These are phyloP conservation scores for Delonix regia DNA, from an alignment of 306 rosid species.

Conservation along the genomic window DNA sequence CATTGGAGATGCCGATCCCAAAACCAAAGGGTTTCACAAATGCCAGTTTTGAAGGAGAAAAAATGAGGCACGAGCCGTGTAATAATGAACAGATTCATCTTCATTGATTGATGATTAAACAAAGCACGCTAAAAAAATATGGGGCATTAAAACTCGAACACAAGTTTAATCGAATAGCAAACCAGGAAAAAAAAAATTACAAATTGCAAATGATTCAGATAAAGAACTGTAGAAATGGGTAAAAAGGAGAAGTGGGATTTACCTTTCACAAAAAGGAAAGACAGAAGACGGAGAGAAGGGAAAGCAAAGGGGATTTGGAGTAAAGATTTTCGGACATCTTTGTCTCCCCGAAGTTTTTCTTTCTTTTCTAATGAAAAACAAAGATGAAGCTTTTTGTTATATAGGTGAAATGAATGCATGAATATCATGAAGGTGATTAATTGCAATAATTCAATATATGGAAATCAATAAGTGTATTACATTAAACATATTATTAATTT, in stretches of 20 bases:
- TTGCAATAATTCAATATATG: constrained; percentile 8
- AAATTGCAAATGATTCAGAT: constrained; percentile 1
- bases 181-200: neutral
- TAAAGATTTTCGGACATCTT: constrained; percentile 40
- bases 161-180: constrained; percentile 7
- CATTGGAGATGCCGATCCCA: constrained; percentile 27
- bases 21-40: neutral
- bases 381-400: constrained; percentile 9
- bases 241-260: constrained; percentile 26
- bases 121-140: neutral
- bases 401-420: too few relatives aligned
- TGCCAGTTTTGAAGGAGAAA: neutral
- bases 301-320: constrained; percentile 27
- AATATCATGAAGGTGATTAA: neutral
- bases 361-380: constrained; percentile 1
- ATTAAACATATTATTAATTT: neutral
- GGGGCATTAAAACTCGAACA: constrained; percentile 37
- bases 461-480: neutral
- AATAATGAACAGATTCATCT: constrained; percentile 25
- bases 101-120: constrained; percentile 27
- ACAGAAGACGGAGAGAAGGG: constrained; percentile 31
- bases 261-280: constrained; percentile 45
- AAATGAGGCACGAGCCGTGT: constrained; percentile 5
- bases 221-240: neutral
- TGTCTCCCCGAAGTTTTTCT: neutral